These are phyloP conservation scores for Nemania sp. DNA, from an alignment of 2,329 filamentous ascomycete genomes.

Conservation along the genomic window DNA sequence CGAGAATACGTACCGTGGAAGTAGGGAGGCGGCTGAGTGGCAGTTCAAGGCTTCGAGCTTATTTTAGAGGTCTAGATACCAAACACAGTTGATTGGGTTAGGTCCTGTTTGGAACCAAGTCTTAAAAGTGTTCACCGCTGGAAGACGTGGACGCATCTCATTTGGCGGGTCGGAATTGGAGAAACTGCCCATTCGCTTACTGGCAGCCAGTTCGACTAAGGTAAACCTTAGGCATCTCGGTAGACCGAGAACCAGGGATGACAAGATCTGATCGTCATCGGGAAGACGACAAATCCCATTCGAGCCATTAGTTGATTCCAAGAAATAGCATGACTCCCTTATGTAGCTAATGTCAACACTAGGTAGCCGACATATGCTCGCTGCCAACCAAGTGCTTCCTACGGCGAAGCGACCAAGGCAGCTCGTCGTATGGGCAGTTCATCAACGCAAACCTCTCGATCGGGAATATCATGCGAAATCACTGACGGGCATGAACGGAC, in stretches of 20 bases:
- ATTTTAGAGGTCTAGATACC: conserved; percentile 1
- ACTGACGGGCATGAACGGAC: conserved; percentile 30
- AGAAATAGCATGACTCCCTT: conserved; percentile 40
- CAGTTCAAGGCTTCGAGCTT: conserved; percentile 7
- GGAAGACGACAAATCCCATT: conserved; percentile 43
- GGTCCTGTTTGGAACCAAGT: conserved; percentile 23
- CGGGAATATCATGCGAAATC: conserved; percentile 25
- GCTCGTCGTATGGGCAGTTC: conserved; percentile 11
- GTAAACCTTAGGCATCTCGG: not conserved
- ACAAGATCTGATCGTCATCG: conserved; percentile 38
- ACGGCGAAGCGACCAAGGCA: conserved; percentile 15
- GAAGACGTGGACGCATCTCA: conserved; percentile 35
- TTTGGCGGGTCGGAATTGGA: conserved; percentile 35
- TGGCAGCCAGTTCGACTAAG: conserved; percentile 13
- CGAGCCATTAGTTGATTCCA: conserved; percentile 24
- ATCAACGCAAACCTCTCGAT: conserved; percentile 21
- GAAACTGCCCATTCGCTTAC: conserved; percentile 23
- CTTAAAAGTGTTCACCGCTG: conserved; percentile 21
- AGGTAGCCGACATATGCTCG: conserved; percentile 18
- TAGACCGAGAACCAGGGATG: conserved; percentile 19
- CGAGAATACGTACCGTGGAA: conserved; percentile 9
- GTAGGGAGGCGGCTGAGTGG: conserved; percentile 15
- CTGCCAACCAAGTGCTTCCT: conserved; percentile 19
- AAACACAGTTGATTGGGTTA: conserved; percentile 15
- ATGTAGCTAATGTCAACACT: conserved; percentile 29